These are phyloP conservation scores for Botryosphaeria dothidea DNA, from an alignment of 2,329 filamentous ascomycete species.

Conservation along the genomic window DNA sequence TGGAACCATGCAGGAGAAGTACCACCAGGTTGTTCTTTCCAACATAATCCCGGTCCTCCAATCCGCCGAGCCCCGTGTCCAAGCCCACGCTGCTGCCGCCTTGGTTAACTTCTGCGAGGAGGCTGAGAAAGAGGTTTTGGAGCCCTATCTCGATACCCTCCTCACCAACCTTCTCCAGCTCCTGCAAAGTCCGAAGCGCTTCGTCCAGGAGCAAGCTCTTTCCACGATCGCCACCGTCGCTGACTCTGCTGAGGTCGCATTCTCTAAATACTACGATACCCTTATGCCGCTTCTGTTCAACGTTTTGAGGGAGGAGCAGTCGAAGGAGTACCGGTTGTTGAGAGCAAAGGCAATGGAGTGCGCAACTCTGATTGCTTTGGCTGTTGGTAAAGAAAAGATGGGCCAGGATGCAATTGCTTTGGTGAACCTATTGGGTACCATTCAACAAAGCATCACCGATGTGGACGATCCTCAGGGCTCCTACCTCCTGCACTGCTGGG, in stretches of 20 bases:
- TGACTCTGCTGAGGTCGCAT: conserved; percentile 95
- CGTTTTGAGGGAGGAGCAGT: conserved; percentile 84
- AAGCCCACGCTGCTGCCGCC: conserved; percentile 95
- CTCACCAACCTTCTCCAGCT: conserved; percentile 83
- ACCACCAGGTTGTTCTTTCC: conserved; percentile 82
- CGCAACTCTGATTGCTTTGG: conserved; percentile 90
- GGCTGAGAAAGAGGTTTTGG: conserved; percentile 86
- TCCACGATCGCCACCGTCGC: conserved; percentile 98
- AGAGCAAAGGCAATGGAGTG: conserved; percentile 99
- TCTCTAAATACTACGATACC: conserved; percentile 91
- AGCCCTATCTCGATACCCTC: conserved; percentile 89
- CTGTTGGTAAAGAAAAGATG: conserved; percentile 91
- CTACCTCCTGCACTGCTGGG: conserved; percentile 98
- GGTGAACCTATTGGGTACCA: conserved; percentile 82
- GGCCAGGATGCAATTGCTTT: conserved; percentile 83
- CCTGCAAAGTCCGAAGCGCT: conserved; percentile 88
- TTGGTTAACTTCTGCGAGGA: conserved; percentile 99
- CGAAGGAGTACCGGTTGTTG: conserved; percentile 88
- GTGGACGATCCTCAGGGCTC: conserved; percentile 93
- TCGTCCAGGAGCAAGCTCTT: conserved; percentile 94
- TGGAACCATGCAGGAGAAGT: conserved; percentile 95
- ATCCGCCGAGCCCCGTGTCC: conserved; percentile 85
- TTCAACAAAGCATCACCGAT: conserved; percentile 80
- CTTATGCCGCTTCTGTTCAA: conserved; percentile 94
- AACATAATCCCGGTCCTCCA: conserved; percentile 91